A percentile compares a stretch with the other conserved stretches of the same genome.
phyloP scores from a whole-genome alignment of 805 yeast species.

The Myxozyma geophila region DNA sequence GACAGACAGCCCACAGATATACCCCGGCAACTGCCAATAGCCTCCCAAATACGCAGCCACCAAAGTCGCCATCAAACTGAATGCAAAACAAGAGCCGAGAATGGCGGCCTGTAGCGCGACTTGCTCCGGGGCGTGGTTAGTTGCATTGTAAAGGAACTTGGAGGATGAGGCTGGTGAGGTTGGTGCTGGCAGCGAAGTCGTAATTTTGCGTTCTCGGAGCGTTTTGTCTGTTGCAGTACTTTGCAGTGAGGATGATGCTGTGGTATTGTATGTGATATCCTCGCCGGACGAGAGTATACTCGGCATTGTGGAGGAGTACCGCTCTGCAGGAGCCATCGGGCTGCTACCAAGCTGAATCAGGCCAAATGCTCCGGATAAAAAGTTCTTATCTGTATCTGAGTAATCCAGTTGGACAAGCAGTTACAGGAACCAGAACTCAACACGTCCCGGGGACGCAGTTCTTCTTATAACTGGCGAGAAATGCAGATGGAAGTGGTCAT shows the following conservation, averaged over 20 bases:
- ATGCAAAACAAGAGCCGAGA: slow-evolving; percentile 42
- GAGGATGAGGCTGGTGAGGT: not conserved
- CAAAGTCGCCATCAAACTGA: slow-evolving; percentile 24
- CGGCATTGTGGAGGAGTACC: not conserved
- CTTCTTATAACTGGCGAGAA: too few species aligned
- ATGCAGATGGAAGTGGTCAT: too few species aligned
- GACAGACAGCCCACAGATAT: slow-evolving; percentile 56
- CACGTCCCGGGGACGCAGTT: too few species aligned
- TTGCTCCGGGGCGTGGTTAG: slow-evolving; percentile 36
- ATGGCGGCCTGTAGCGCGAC: slow-evolving; percentile 42
- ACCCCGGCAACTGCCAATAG: slow-evolving; percentile 49
- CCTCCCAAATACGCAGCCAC: slow-evolving; percentile 5
- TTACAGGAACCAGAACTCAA: too few species aligned
- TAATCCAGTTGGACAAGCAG: too few species aligned
- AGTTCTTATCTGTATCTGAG: too few species aligned
- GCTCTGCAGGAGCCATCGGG: not conserved
- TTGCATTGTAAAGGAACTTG: slow-evolving; percentile 8
- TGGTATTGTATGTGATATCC: not conserved
- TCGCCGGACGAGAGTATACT: not conserved
- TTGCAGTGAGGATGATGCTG: not conserved
- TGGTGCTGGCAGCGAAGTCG: not conserved
- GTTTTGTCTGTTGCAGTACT: not conserved
- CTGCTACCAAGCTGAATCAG: not conserved
- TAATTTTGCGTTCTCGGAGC: not conserved
- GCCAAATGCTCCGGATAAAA: too few species aligned